Evolutionary conservation across 768 basidiomycete genomes (phyloP), one percentile per base, ranked within the genome.

Genomic region (Naematelia aurantialba): DNA sequence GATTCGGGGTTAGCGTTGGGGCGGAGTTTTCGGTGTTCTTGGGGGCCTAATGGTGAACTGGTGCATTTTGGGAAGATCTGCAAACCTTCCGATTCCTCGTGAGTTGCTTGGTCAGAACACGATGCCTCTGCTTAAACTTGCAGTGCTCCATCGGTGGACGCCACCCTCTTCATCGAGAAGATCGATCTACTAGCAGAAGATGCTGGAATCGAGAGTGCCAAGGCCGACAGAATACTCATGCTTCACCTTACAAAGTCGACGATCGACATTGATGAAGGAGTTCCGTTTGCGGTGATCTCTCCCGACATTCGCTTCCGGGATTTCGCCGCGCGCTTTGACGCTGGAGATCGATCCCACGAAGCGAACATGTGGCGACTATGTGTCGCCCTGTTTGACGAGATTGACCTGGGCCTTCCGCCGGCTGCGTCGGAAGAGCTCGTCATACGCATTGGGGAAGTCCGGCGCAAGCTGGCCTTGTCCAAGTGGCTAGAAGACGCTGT

Each of bases 1-100:
- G 94, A 99, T 76, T 88, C 89, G 14, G 93, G 91, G 0, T 79
- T 97, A 31, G 83, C 88, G 0, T 79, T 92, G 56, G 92, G 92
- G 12, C 83, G 91, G 17, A 89, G 89, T 12, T 96, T 91, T 76
- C 83, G 91, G 57, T 89, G 88, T 1, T 86, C 89, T 3, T 98
- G 92, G 91, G 90, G 93, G 19, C 87, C 89, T 1, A 82, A 83
- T 34, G 91, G 91, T 0, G 81, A 80, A 39, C 72, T 97, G 5
- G 85, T 86, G 11, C 87, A 90, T 75, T 75, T 87, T 11, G 92
- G 90, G n/a, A 80, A 81, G 50, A 78, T 94, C 13, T 68, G 69
- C 45, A 65, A 61, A 1, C 65, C 66, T 24, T n/a, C 22, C 2
- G 39, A 63, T 2, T 30, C 54, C 1, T 57, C 64, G 68, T 74